A percentile compares a stretch with the other conserved stretches of the same genome.
These are phyloP conservation scores for Cutaneotrichosporon sp. DNA, from an alignment of 1,284 basidiomycete species.

Conservation along the genomic window DNA sequence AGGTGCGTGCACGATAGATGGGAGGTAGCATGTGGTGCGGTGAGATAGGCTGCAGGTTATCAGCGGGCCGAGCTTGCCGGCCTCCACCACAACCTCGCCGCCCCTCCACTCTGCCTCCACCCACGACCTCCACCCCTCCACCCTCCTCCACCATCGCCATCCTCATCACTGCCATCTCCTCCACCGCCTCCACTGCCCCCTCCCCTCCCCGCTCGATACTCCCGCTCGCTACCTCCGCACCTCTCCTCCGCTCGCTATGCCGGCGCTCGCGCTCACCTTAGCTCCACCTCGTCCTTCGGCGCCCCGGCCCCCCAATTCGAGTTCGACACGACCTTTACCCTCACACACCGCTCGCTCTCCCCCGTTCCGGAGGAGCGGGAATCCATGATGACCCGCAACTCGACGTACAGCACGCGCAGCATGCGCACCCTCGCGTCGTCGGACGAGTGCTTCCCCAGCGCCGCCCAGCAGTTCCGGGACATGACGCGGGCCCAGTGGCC, in stretches of 20 bases:
- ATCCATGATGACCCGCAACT: neutral
- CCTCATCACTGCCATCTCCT: too few species aligned
- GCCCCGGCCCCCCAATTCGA: neutral
- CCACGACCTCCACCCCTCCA: neutral
- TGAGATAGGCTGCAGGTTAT: neutral
- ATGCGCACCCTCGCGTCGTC: neutral
- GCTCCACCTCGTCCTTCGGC: conserved; percentile 7
- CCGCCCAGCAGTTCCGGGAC: conserved; percentile 5
- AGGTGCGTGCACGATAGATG: neutral
- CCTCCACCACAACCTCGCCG: neutral
- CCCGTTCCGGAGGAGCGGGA: conserved; percentile 7
- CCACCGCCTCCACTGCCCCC: neutral
- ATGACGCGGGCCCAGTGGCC: neutral
- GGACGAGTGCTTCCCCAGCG: neutral
- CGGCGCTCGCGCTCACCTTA: neutral
- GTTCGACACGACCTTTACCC: neutral
- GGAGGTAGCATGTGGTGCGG: neutral
- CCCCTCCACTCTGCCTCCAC: neutral
- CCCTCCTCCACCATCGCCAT: neutral
- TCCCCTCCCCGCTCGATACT: too few species aligned
- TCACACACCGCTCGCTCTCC: neutral
- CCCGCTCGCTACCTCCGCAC: too few species aligned
- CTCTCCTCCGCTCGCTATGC: neutral
- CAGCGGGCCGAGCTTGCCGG: neutral
- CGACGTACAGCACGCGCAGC: neutral